Evolutionary conservation across 768 basidiomycete species (phyloP).

Genomic region (Polyporus arcularius): DNA sequence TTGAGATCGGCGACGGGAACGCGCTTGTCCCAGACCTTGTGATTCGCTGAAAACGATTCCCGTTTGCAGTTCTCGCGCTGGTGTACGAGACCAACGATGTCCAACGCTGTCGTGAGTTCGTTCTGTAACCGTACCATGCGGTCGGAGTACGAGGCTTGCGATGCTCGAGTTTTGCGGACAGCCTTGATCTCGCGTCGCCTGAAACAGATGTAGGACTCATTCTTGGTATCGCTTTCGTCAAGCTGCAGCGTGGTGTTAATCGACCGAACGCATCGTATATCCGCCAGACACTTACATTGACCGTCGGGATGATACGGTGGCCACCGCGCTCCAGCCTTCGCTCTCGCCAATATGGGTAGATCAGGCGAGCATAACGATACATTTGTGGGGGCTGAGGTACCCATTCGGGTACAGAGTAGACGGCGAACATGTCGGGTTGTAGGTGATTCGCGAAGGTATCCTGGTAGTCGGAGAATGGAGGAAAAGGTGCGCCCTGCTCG

Average conservation of each 20-base stretch:
- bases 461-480: conserved; percentile 73
- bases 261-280: neutral
- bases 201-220: conserved; percentile 97
- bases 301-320: conserved; percentile 78
- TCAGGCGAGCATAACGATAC: conserved; percentile 64
- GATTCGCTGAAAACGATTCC: conserved; percentile 56
- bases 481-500: conserved; percentile 68
- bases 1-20: conserved; percentile 77
- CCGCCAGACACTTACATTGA: conserved; percentile 66
- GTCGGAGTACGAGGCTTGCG: conserved; percentile 87
- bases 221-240: conserved; percentile 87
- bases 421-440: conserved; percentile 64
- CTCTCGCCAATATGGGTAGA: conserved; percentile 92
- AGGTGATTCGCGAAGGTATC: conserved; percentile 64
- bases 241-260: conserved; percentile 45
- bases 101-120: conserved; percentile 72
- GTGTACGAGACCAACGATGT: conserved; percentile 69
- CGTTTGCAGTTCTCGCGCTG: conserved; percentile 78
- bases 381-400: conserved; percentile 65
- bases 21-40: conserved; percentile 78
- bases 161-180: conserved; percentile 90
- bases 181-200: conserved; percentile 93
- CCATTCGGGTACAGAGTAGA: conserved; percentile 66
- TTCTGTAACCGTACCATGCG: conserved; percentile 79
- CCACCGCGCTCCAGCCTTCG: conserved; percentile 80